These are phyloP conservation scores for Luffa acutangula DNA, from an alignment of 306 rosid genomes.

Conservation along the genomic window DNA sequence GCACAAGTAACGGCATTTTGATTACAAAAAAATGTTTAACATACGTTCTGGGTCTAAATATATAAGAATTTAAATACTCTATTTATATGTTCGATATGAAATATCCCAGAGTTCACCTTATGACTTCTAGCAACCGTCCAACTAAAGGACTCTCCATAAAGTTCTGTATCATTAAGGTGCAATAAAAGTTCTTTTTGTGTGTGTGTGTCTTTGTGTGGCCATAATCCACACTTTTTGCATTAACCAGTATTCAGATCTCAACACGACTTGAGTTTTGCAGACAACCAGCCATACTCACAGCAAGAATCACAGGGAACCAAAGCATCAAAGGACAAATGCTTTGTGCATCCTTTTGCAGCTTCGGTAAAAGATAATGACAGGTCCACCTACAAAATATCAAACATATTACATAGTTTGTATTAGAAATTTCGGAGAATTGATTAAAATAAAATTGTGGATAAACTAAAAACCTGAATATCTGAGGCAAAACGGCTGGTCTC, in stretches of 20 bases:
- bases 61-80: neutral
- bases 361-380: constrained; percentile 63
- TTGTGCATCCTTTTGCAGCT: constrained; percentile 84
- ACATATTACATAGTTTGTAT: constrained; percentile 2
- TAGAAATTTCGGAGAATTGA: neutral
- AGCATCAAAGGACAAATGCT: constrained; percentile 55
- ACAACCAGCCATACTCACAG: constrained; percentile 39
- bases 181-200: neutral
- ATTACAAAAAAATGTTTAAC: neutral
- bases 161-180: neutral
- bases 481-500: constrained; percentile 41
- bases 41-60: neutral
- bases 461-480: constrained; percentile 53
- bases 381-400: constrained; percentile 43
- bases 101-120: neutral
- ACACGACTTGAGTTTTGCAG: neutral
- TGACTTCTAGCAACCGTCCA: neutral
- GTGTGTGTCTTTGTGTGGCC: neutral
- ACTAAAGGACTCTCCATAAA: neutral
- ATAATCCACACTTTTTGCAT: neutral
- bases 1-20: neutral
- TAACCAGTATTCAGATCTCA: neutral
- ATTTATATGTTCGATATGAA: neutral
- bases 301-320: constrained; percentile 73
- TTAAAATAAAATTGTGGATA: neutral